Evolutionary conservation across 2,329 filamentous ascomycete genomes (phyloP).

Genomic region (Bertia moriformis): DNA sequence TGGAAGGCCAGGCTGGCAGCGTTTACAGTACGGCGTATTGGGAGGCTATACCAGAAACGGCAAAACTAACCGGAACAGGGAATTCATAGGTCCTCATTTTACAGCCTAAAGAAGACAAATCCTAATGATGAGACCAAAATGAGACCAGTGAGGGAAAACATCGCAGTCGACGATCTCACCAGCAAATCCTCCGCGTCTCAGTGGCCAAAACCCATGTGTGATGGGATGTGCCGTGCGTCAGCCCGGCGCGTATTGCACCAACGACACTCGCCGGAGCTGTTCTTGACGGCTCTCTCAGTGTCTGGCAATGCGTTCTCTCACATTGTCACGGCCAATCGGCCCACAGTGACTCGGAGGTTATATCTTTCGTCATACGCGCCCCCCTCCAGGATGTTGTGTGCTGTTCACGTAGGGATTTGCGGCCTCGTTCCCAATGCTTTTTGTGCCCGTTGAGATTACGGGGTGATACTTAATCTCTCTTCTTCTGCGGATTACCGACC

Average conservation of each 20-base stretch:
- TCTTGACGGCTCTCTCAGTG: not conserved
- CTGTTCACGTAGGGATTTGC: not conserved
- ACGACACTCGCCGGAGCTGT: not conserved
- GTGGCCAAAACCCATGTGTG: not conserved
- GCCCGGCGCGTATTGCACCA: not conserved
- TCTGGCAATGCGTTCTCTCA: too few relatives aligned
- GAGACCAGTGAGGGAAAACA: too few relatives aligned
- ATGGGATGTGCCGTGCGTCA: not conserved
- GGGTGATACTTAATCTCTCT: not conserved
- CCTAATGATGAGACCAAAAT: too few relatives aligned
- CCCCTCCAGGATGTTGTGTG: not conserved
- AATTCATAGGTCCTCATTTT: slow-evolving; percentile 1
- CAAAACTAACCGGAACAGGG: slow-evolving; percentile 1
- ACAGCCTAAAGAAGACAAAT: slow-evolving; percentile 1
- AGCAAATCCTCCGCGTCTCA: too few relatives aligned
- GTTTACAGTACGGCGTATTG: not conserved
- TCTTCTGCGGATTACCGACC: not conserved
- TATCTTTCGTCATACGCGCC: too few relatives aligned
- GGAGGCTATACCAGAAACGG: not conserved
- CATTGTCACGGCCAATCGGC: not conserved
- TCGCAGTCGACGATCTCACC: too few relatives aligned
- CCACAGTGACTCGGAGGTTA: not conserved
- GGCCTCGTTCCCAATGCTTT: not conserved
- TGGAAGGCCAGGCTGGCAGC: not conserved
- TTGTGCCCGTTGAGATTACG: not conserved